Evolutionary conservation across 2,329 filamentous ascomycete genomes (phyloP), one percentile per base, ranked within the genome.

Genomic region (Apiospora pterosperma): DNA sequence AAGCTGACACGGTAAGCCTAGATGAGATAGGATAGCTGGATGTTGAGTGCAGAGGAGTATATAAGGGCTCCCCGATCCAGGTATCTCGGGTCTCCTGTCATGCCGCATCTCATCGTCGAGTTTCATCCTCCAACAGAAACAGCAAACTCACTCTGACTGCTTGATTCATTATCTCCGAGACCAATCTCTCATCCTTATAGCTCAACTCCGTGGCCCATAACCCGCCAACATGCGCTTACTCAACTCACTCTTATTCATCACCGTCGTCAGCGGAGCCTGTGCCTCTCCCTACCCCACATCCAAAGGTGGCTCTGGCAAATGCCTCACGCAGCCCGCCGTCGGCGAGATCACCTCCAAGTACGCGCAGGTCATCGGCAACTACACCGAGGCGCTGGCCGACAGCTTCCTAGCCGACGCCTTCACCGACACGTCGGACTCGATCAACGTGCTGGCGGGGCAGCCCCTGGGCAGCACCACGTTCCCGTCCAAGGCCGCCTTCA

Each of bases 391-490:
- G 5, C 64, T 64, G 23, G 67, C 65, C 8, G n/a, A 61, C 16
- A 34, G 21, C 14, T 41, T 73, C 61, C 70, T 77, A 3, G 61
- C 69, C 19, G 62, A 67, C 7, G 52, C 62, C 69, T 77, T 79
- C 67, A 66, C 62, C n/a, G 77, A 77, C 64, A 68, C 61, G 7
- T 75, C 73, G 1, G 74, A 76, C 70, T 75, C 72, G 67, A 75
- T 76, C 70, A 77, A 78, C 68, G 69, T 42, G 36, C 65, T 76
- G 28, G 67, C 69, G 19, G 70, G 70, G 31, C 69, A 72, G 36
- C 72, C 74, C 6, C 66, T 76, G 1, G 75, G 73, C 5, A 64
- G 59, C n/a, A 44, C 61, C 28, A 78, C 76, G n/a, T 78, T 78
- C 66, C 67, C 73, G 1, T 68, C 36, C 55, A 74, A 74, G 63